Evolutionary conservation across 345 rosid species (phyloP).

Genomic region (Lepidium africanum): DNA sequence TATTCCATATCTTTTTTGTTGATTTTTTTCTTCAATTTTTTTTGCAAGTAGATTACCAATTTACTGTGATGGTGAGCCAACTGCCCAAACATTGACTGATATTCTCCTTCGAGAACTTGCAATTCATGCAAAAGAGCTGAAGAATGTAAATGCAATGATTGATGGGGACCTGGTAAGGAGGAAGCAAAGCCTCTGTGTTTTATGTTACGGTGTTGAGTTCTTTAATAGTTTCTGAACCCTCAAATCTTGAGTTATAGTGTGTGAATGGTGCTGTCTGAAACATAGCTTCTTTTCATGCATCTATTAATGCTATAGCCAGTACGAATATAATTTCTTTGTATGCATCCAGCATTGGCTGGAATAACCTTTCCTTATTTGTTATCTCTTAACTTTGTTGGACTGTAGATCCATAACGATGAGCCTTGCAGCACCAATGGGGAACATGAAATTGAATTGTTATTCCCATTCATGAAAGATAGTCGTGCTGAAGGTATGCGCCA

Average conservation of each 20-base stretch:
- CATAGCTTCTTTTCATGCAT: neutral
- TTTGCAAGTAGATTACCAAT: slow-evolving; percentile 51
- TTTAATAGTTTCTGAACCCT: neutral
- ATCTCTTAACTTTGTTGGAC: neutral
- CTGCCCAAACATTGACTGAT: slow-evolving; percentile 34
- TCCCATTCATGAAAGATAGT: slow-evolving; percentile 60
- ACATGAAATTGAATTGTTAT: slow-evolving; percentile 74
- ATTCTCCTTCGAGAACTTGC: slow-evolving; percentile 60
- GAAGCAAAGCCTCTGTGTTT: neutral
- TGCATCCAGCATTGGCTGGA: neutral
- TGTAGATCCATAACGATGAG: slow-evolving; percentile 55
- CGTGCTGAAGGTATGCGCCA: slow-evolving; percentile 36
- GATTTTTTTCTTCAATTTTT: neutral
- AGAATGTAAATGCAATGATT: slow-evolving; percentile 59
- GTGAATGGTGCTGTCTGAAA: neutral
- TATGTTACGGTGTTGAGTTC: neutral
- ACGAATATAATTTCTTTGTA: neutral
- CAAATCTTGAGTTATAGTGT: neutral
- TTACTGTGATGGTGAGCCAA: slow-evolving; percentile 32
- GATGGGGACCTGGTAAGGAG: slow-evolving; percentile 76
- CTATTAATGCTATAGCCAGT: neutral
- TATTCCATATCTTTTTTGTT: neutral
- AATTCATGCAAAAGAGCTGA: slow-evolving; percentile 53
- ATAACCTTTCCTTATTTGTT: neutral
- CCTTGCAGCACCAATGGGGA: slow-evolving; percentile 43